These are phyloP conservation scores for Stagonosporopsis cucurbitacearum DNA, from an alignment of 2,329 filamentous ascomycete genomes.

Conservation along the genomic window DNA sequence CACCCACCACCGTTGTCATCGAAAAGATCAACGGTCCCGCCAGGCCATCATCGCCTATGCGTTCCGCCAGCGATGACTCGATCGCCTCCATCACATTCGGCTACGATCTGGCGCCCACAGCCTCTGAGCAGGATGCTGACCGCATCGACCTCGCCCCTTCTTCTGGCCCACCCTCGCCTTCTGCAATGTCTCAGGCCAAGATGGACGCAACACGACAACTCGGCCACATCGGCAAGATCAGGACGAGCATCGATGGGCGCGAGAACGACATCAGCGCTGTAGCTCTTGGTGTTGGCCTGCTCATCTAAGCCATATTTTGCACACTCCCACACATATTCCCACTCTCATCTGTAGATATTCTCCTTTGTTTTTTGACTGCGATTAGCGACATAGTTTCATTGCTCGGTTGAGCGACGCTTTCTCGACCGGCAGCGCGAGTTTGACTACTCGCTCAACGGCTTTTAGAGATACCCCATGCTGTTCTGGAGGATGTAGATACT, in stretches of 20 bases:
- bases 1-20: constrained; percentile 7
- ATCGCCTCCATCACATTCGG: constrained; percentile 44
- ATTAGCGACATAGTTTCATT: constrained; percentile 18
- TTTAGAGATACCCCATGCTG: constrained; percentile 16
- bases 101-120: constrained; percentile 38
- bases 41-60: constrained; percentile 37
- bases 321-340: neutral
- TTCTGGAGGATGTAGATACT: constrained; percentile 10
- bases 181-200: constrained; percentile 28
- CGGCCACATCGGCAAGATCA: constrained; percentile 26
- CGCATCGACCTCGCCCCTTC: constrained; percentile 28
- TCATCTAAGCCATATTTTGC: constrained; percentile 21
- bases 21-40: constrained; percentile 13
- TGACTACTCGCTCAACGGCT: constrained; percentile 13
- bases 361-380: constrained; percentile 11
- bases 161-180: constrained; percentile 38
- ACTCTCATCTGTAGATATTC: neutral
- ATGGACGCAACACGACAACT: constrained; percentile 31
- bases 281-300: constrained; percentile 28
- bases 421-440: constrained; percentile 12
- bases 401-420: constrained; percentile 6
- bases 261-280: constrained; percentile 27
- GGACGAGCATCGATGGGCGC: constrained; percentile 25
- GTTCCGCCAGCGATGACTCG: constrained; percentile 41
- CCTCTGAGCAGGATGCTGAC: constrained; percentile 30